phyloP scores from a whole-genome alignment of 495 filamentous ascomycete genomes.

The Podospora appendiculata region DNA sequence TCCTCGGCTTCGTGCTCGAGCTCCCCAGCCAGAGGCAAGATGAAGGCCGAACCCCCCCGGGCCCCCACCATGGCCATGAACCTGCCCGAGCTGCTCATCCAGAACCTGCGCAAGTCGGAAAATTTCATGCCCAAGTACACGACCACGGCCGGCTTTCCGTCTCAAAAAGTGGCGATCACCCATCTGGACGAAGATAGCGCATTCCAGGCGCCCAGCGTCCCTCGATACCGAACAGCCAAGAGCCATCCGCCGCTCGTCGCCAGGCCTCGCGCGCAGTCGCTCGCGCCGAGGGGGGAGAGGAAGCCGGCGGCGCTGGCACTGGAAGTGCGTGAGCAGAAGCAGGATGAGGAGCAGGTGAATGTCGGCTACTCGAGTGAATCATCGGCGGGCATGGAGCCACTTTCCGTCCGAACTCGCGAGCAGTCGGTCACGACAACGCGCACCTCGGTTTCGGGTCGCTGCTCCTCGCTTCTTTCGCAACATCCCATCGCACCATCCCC shows the following conservation, averaged over 20 bases:
- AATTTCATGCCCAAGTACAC: slow-evolving; percentile 32
- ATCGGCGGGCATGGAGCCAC: slow-evolving; percentile 17
- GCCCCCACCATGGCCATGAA: slow-evolving; percentile 25
- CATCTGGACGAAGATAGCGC: slow-evolving; percentile 10
- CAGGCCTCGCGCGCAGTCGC: background rate
- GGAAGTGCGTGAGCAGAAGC: background rate
- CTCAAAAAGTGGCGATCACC: slow-evolving; percentile 18
- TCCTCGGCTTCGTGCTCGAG: background rate
- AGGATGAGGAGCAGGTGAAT: background rate
- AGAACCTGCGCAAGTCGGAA: slow-evolving; percentile 31
- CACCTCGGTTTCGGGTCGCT: slow-evolving; percentile 25
- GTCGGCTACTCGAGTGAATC: slow-evolving; percentile 20
- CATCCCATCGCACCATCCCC: slow-evolving; percentile 10
- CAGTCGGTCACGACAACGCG: slow-evolving; percentile 28
- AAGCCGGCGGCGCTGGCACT: background rate
- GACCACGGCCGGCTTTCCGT: slow-evolving; percentile 35
- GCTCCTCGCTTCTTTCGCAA: slow-evolving; percentile 18
- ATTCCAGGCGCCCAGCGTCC: slow-evolving; percentile 4
- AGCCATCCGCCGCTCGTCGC: background rate
- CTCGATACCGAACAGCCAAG: slow-evolving; percentile 2
- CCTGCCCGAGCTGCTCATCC: slow-evolving; percentile 36
- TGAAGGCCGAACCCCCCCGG: slow-evolving; percentile 6
- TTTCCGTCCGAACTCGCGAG: slow-evolving; percentile 19
- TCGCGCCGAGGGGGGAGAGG: background rate
- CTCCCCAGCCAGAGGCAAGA: background rate